Conservation (phyloP, 1,284 basidiomycete genomes). For the Ceratobasidium papillatum region DNA sequence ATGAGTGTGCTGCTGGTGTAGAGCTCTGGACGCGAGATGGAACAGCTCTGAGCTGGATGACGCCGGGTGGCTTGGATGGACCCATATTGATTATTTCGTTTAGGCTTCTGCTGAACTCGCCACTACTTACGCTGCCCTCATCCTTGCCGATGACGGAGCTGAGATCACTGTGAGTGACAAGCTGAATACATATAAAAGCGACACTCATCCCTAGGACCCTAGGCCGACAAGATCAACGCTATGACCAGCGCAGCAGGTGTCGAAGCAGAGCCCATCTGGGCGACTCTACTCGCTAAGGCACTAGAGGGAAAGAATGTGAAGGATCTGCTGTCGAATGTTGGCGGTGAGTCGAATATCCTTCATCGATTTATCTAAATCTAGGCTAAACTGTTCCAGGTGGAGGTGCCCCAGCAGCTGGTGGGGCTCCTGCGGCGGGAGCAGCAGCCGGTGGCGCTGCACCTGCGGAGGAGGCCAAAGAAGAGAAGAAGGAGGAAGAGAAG, state of each 20-base stretch:
- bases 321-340: slow-evolving; percentile 92
- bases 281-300: slow-evolving; percentile 93
- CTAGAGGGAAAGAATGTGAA: slow-evolving; percentile 98
- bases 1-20: background rate
- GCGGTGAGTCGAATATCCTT: slow-evolving; percentile 54
- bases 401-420: slow-evolving; percentile 61
- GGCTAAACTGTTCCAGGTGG: slow-evolving; percentile 55
- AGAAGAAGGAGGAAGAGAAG: slow-evolving; percentile 64
- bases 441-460: slow-evolving; percentile 66
- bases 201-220: slow-evolving; percentile 14
- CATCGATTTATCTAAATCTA: slow-evolving; percentile 59
- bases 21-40: background rate
- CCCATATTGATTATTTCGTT: slow-evolving; percentile 42
- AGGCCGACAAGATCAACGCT: slow-evolving; percentile 92
- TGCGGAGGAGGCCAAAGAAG: slow-evolving; percentile 81
- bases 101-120: slow-evolving; percentile 78
- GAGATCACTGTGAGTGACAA: slow-evolving; percentile 91
- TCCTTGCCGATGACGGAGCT: slow-evolving; percentile 95
- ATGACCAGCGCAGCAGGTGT: slow-evolving; percentile 84
- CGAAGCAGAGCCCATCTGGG: slow-evolving; percentile 98
- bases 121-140: slow-evolving; percentile 90
- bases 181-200: background rate
- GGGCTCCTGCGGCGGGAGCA: slow-evolving; percentile 66
- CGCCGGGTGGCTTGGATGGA: background rate
- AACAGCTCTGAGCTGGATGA: background rate